phyloP scores from a whole-genome alignment of 345 rosid species.

The Brassica juncea region DNA sequence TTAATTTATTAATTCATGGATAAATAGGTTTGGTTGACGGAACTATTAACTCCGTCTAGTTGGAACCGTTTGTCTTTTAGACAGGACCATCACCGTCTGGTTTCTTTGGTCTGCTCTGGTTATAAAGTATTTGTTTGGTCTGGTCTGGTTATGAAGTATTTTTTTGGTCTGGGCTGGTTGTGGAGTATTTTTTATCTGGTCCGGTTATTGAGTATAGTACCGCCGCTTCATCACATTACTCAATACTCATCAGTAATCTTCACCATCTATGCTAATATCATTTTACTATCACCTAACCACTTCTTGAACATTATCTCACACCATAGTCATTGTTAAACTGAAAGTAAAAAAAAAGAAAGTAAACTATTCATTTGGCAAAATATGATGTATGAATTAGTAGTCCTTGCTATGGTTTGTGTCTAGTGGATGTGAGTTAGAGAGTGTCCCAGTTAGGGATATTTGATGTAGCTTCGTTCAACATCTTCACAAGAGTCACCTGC shows the following conservation, averaged over 20 bases:
- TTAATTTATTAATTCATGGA: not conserved
- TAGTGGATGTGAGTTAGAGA: conserved; percentile 21
- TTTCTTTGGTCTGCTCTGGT: not conserved
- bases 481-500: conserved; percentile 83
- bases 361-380: not conserved
- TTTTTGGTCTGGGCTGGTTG: not conserved
- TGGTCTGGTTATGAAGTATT: not conserved
- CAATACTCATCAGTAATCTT: not conserved
- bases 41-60: conserved; percentile 11
- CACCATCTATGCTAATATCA: not conserved
- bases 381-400: conserved; percentile 16
- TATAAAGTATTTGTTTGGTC: not conserved
- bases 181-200: too few species aligned
- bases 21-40: not conserved
- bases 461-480: conserved; percentile 81
- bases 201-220: not conserved
- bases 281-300: not conserved
- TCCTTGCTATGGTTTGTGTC: conserved; percentile 15
- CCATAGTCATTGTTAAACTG: not conserved
- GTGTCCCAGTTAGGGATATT: conserved; percentile 73
- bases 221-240: not conserved
- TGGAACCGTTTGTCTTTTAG: not conserved
- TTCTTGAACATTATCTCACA: conserved; percentile 15
- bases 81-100: not conserved
- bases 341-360: not conserved